Base-by-base conservation (phyloP, 2,329 filamentous ascomycete genomes). In the Colletotrichum coccodes region DNA sequence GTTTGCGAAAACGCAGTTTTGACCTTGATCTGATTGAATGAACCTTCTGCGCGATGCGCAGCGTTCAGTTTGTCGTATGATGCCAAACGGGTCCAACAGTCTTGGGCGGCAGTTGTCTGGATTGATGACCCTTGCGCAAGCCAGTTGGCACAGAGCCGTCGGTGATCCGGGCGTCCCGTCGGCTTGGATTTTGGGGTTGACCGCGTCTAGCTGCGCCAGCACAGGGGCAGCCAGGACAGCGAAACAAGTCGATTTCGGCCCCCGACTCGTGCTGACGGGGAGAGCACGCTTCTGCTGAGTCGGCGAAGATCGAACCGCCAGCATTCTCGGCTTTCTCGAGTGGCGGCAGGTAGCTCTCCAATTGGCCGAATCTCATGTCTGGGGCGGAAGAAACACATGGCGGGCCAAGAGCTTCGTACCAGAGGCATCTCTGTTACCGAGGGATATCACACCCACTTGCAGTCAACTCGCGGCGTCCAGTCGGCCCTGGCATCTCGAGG, bases 81-180 rank as follows among this genome's bases (percentile, higher is more conserved):
- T 52, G 49, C 14, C 49, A 12, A 23, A 44, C 28, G 18, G 26
- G 34, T n/a, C 14, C 14, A 46, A 23, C 28, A 23, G 52, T 18
- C n/a, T 36, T 36, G 26, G 26, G 21, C 21, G 14, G 53, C 44
- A 34, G 46, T n/a, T 46, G n/a, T 59, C 44, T 34, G 52, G 60
- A 34, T 52, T 12, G 42, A 64, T 64, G 65, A 65, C 65, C 60
- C 42, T 60, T 34, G 53, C 50, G 26, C 61, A 59, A 28, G 53
- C 34, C 36, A 40, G 32, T 32, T 30, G 12, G 61, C 65, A 68
- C 56, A 65, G 65, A 30, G 54, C 65, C 65, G 30, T n/a, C 18
- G 32, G 36, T 50, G 65, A 65, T 49, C 65, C 54, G 54, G 65
- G 61, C 65, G 61, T 56, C 40, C 65, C 40, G 47, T 53, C 30